Evolutionary conservation across 2,329 filamentous ascomycete species (phyloP).

Genomic region (Neospermospora avenae): DNA sequence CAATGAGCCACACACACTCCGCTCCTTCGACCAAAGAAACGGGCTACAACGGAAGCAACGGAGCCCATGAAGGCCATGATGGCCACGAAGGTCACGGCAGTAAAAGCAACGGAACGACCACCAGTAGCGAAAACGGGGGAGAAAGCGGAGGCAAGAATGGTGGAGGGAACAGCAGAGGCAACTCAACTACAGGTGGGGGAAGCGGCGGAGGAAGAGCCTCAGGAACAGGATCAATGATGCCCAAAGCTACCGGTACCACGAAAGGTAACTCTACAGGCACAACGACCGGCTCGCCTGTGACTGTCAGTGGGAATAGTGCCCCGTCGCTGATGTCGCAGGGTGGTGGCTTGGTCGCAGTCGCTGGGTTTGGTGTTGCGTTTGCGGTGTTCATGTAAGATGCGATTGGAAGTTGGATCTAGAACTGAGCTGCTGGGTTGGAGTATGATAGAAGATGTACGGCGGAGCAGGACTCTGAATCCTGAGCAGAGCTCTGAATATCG

Average conservation of each 20-base stretch:
- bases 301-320: conserved; percentile 22
- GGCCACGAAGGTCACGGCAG: too few relatives aligned
- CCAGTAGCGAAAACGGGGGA: too few relatives aligned
- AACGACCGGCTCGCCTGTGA: conserved; percentile 14
- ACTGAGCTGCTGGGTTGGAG: too few relatives aligned
- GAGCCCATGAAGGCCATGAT: too few relatives aligned
- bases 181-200: conserved; percentile 4
- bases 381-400: conserved; percentile 32
- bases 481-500: too few relatives aligned
- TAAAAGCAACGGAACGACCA: too few relatives aligned
- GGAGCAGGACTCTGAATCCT: too few relatives aligned
- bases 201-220: conserved; percentile 8
- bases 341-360: conserved; percentile 31
- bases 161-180: too few relatives aligned
- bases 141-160: too few relatives aligned
- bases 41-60: too few relatives aligned
- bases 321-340: conserved; percentile 24
- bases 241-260: conserved; percentile 9
- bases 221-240: neutral
- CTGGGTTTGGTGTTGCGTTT: conserved; percentile 31
- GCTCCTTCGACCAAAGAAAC: conserved; percentile 11
- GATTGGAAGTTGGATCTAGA: too few relatives aligned
- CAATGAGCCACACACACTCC: neutral
- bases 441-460: too few relatives aligned
- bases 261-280: conserved; percentile 15